Percentiles rank a stretch among this genome's conserved stretches.
Evolutionary conservation across 2,329 filamentous ascomycete genomes (phyloP).

Genomic region (Sporothrix variecibatus): DNA sequence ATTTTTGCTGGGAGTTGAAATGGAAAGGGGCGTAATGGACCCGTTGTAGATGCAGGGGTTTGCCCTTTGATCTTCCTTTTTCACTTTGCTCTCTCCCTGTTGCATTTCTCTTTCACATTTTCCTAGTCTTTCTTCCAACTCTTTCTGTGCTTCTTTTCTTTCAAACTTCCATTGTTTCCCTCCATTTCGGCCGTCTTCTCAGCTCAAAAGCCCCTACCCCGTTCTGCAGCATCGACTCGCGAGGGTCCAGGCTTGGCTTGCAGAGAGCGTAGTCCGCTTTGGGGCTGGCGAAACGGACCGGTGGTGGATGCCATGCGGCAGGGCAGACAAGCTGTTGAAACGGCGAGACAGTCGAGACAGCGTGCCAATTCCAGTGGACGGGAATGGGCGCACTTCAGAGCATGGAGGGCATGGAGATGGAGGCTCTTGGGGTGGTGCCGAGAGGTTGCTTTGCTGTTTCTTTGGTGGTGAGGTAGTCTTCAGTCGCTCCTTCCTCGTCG

Average conservation of each 20-base stretch:
- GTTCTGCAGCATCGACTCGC: not conserved
- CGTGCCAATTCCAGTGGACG: not conserved
- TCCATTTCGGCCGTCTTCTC: not conserved
- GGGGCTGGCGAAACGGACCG: slow-evolving; percentile 16
- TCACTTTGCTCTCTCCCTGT: not conserved
- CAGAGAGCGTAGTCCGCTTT: slow-evolving; percentile 13
- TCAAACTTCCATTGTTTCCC: not conserved
- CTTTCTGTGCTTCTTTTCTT: not conserved
- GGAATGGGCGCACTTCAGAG: too few species aligned
- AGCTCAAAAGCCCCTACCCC: not conserved
- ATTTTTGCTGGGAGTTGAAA: not conserved
- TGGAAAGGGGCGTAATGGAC: slow-evolving; percentile 14
- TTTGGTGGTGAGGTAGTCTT: not conserved
- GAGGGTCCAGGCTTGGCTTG: not conserved
- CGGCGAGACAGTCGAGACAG: not conserved
- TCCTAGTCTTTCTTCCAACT: not conserved
- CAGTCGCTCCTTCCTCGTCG: not conserved
- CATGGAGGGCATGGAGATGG: not conserved
- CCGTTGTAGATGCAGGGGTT: slow-evolving; percentile 2
- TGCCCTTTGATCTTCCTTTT: not conserved
- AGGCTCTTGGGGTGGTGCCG: not conserved
- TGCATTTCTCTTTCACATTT: not conserved
- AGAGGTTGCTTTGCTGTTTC: not conserved
- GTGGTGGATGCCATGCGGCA: slow-evolving; percentile 12
- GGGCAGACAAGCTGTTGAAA: slow-evolving; percentile 16